Percentiles rank a stretch among this genome's conserved stretches.
Conservation (phyloP, 176 grass and related monocot species). For the Cenchrus fungigraminus region DNA sequence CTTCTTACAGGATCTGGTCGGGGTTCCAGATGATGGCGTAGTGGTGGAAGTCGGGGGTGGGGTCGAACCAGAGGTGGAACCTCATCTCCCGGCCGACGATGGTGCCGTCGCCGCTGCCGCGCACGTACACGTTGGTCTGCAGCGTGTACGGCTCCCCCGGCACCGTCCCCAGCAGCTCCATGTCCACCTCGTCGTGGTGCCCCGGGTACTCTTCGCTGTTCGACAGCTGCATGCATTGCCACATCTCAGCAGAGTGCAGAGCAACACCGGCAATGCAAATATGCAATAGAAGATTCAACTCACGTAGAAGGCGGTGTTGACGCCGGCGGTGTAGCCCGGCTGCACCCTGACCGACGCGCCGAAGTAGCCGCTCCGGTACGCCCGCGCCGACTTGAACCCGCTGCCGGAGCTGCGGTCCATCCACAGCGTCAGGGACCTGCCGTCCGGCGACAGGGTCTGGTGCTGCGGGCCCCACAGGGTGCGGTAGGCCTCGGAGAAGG, state of each 20-base stretch:
- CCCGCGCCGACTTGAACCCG: slow-evolving; percentile 56
- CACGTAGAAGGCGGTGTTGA: slow-evolving; percentile 72
- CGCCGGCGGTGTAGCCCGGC: slow-evolving; percentile 69
- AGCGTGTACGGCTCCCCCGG: slow-evolving; percentile 64
- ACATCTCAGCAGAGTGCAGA: background rate
- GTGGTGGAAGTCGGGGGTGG: slow-evolving; percentile 69
- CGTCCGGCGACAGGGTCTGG: slow-evolving; percentile 52
- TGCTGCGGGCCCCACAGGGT: slow-evolving; percentile 68
- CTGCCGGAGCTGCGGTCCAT: slow-evolving; percentile 67
- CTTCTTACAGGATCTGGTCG: slow-evolving; percentile 62
- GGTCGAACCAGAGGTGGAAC: slow-evolving; percentile 88
- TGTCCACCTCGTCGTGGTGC: slow-evolving; percentile 70
- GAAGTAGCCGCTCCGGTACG: slow-evolving; percentile 65
- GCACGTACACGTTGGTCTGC: slow-evolving; percentile 76
- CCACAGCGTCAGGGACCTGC: slow-evolving; percentile 51
- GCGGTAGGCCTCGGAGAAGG: slow-evolving; percentile 47
- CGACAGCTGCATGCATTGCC: slow-evolving; percentile 47
- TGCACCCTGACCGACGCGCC: slow-evolving; percentile 60
- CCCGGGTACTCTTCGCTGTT: slow-evolving; percentile 58
- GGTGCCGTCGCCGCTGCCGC: slow-evolving; percentile 59
- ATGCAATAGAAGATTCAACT: background rate
- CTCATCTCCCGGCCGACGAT: slow-evolving; percentile 71
- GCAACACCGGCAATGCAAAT: too few relatives aligned
- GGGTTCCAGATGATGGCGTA: slow-evolving; percentile 67
- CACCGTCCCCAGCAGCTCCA: slow-evolving; percentile 68